Evolutionary conservation across 768 basidiomycete genomes (phyloP).

Genomic region (Rhodocollybia butyracea): DNA sequence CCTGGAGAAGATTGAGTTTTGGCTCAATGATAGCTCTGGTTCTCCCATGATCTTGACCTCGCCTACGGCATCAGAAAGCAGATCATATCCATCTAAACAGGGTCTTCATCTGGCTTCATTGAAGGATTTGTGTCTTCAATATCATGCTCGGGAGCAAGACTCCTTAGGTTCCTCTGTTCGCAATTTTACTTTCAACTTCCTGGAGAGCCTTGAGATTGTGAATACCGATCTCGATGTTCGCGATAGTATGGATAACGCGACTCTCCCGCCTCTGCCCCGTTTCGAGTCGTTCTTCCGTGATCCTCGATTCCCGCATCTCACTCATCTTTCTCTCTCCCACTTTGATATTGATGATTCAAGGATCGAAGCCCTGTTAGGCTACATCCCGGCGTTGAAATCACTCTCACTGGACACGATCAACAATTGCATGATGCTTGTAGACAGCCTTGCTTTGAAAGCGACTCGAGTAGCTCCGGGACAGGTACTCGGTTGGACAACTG

Average conservation of each 20-base stretch:
- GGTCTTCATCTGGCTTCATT: constrained; percentile 30
- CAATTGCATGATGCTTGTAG: constrained; percentile 38
- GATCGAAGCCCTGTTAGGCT: constrained; percentile 41
- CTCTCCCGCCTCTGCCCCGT: constrained; percentile 37
- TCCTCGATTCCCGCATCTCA: constrained; percentile 48
- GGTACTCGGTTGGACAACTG: constrained; percentile 18
- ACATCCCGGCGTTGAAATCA: constrained; percentile 47
- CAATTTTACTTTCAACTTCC: constrained; percentile 40
- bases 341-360: constrained; percentile 35
- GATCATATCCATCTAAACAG: background rate
- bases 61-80: background rate
- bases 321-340: constrained; percentile 47
- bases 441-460: constrained; percentile 34
- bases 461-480: background rate
- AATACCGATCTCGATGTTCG: constrained; percentile 29
- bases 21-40: constrained; percentile 18
- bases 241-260: constrained; percentile 11
- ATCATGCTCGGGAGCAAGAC: constrained; percentile 30
- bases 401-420: constrained; percentile 46
- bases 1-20: constrained; percentile 42
- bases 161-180: constrained; percentile 34
- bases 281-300: constrained; percentile 54
- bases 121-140: constrained; percentile 42
- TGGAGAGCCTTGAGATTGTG: constrained; percentile 42
- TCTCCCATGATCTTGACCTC: background rate